These are phyloP conservation scores for Zasmidium angulare DNA, from an alignment of 2,329 filamentous ascomycete genomes.

Conservation along the genomic window DNA sequence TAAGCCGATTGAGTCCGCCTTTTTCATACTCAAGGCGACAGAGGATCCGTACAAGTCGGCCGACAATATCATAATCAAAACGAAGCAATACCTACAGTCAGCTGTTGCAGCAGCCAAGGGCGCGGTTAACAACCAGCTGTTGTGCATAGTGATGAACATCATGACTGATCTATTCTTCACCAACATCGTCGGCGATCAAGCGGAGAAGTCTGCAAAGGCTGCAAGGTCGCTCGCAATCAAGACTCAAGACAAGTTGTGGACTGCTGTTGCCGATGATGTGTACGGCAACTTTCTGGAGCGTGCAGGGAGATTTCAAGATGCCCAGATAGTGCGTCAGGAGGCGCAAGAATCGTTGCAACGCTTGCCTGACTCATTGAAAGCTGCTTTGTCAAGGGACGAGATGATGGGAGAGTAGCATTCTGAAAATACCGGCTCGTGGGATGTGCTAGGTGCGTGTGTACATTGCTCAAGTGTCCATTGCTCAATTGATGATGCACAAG, in stretches of 20 bases:
- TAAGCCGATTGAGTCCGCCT: slow-evolving; percentile 73
- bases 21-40: slow-evolving; percentile 68
- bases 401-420: neutral
- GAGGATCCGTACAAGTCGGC: slow-evolving; percentile 51
- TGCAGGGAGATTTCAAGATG: slow-evolving; percentile 52
- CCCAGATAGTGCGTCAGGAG: slow-evolving; percentile 24
- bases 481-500: neutral
- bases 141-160: slow-evolving; percentile 79
- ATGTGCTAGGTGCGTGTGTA: slow-evolving; percentile 5
- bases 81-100: slow-evolving; percentile 74
- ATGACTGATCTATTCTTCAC: slow-evolving; percentile 84
- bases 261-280: slow-evolving; percentile 74
- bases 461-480: too few relatives aligned
- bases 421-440: neutral
- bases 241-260: slow-evolving; percentile 38
- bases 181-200: slow-evolving; percentile 67
- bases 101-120: slow-evolving; percentile 69
- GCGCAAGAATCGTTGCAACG: slow-evolving; percentile 22
- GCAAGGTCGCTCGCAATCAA: slow-evolving; percentile 58
- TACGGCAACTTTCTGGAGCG: slow-evolving; percentile 72
- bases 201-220: slow-evolving; percentile 51
- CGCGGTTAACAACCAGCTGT: slow-evolving; percentile 73
- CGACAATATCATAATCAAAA: slow-evolving; percentile 65
- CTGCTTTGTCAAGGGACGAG: slow-evolving; percentile 7
- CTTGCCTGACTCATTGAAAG: slow-evolving; percentile 22